Evolutionary conservation across 371 early-diverging fungal species (phyloP), one percentile per base, ranked within the genome.

Genomic region (Mycotypha africana): DNA sequence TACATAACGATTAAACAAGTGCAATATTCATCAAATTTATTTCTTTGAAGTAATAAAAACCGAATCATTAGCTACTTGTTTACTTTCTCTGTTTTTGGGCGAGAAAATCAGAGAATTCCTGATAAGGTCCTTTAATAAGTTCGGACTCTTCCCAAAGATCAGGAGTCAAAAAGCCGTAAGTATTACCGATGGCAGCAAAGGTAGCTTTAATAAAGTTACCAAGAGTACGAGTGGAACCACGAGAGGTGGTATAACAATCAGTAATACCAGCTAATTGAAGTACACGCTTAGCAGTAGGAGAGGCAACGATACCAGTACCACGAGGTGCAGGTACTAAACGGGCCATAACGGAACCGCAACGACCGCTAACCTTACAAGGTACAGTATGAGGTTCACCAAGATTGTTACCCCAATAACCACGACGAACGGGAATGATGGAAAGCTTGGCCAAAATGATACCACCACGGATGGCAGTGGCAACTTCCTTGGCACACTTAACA

Each of bases 181-280:
- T 94, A 80, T 92, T 92, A 70, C 88, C 86, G 70, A 99, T 94
- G 62, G 99, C 99, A 65, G 87, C 84, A 74, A 99, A 91, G 58
- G 95, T 92, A 47, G 99, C 99, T 88, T 97, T 97, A 72, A 98
- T 94, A 70, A 98, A 97, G 92, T 99, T 99, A 72, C 99, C 87
- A 40, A 88, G 76, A 46, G 89, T 88, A 60, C 83, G 84, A 70
- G 89, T 88, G 45, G 88, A 83, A 60, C 99, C 99, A 54, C 86
- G 78, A 62, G 96, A 81, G 53, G 89, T 81, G 63, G 98, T 96
- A 85, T 95, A 99, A 79, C 93, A 89, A 78, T 99, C 99, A 59
- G 87, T 81, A 70, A 98, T 88, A 84, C 99, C 99, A 62, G 99
- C 99, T 50, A 98, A 82, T 78, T 93, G 82, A 62, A 97, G 85